A percentile compares a stretch with the other conserved stretches of the same genome.
phyloP scores from a whole-genome alignment of 768 basidiomycete genomes.

The Psilocybe cubensis region DNA sequence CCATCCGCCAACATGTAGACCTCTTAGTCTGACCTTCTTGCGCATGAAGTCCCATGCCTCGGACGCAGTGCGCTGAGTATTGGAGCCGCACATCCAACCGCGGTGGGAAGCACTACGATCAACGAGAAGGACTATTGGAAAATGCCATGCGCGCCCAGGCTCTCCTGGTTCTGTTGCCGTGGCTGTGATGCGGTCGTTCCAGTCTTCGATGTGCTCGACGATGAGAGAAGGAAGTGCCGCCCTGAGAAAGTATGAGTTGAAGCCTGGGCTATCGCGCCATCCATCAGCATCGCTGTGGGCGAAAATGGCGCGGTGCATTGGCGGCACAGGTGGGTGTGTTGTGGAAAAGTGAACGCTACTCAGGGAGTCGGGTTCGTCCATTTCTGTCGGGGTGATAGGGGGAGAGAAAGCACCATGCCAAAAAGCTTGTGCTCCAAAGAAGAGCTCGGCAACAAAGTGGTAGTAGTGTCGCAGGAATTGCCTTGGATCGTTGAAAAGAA shows the following conservation, averaged over 20 bases:
- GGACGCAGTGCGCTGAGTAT: constrained; percentile 73
- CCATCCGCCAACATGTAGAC: constrained; percentile 60
- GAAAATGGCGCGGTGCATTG: constrained; percentile 73
- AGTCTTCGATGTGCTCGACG: constrained; percentile 71
- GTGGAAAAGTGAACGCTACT: constrained; percentile 17
- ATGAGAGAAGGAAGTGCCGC: constrained; percentile 72
- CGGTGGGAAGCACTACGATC: constrained; percentile 82
- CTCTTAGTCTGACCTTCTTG: constrained; percentile 33
- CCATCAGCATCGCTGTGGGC: constrained; percentile 57
- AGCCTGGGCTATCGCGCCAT: constrained; percentile 77
- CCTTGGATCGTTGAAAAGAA: constrained; percentile 67
- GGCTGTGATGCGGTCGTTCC: constrained; percentile 59
- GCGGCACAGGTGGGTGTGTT: constrained; percentile 34
- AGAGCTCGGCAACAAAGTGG: constrained; percentile 83
- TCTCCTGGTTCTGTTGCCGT: constrained; percentile 25
- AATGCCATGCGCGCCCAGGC: constrained; percentile 62
- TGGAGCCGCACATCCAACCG: constrained; percentile 61
- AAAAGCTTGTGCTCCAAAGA: constrained; percentile 76
- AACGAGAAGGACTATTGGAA: constrained; percentile 68
- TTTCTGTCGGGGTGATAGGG: constrained; percentile 14
- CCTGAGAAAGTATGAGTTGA: constrained; percentile 78
- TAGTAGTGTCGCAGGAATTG: constrained; percentile 90
- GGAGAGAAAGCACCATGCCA: constrained; percentile 59
- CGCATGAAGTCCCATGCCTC: constrained; percentile 64
- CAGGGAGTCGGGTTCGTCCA: not conserved